Evolutionary conservation across 179 eudicot genomes (phyloP).

Genomic region (Corrigiola litoralis): DNA sequence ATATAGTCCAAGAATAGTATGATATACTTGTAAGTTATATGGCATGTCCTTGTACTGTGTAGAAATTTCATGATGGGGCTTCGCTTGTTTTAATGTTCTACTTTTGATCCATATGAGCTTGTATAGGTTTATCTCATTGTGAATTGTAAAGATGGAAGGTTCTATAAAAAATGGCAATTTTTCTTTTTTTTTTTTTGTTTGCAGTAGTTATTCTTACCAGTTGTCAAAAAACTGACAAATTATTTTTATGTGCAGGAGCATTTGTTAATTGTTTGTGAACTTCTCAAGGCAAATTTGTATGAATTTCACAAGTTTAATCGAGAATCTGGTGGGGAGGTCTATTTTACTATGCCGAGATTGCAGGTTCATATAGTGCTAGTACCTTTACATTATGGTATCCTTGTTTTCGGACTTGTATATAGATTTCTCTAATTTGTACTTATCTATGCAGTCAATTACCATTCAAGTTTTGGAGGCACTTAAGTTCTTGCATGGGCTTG

Average conservation of each 20-base stretch:
- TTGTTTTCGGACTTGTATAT: not conserved
- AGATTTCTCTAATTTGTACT: conserved; percentile 7
- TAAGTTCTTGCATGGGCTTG: conserved; percentile 82
- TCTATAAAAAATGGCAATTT: not conserved
- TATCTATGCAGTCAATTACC: conserved; percentile 73
- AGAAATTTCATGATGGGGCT: no score
- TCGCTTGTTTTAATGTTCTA: no score
- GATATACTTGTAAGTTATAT: no score
- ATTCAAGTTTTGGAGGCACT: conserved; percentile 94
- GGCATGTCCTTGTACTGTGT: no score
- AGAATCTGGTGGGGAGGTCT: conserved; percentile 99
- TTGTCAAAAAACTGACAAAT: not conserved
- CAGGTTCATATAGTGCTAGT: conserved; percentile 52
- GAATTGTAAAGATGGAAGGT: not conserved
- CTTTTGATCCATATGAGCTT: no score
- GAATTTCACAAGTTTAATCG: conserved; percentile 97
- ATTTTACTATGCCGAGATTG: conserved; percentile 99
- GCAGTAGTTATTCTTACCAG: not conserved
- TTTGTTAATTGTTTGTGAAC: conserved; percentile 93
- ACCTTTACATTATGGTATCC: not conserved
- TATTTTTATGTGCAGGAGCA: conserved; percentile 68
- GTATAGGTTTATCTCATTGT: not conserved
- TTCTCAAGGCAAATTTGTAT: conserved; percentile 93
- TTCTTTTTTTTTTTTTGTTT: not conserved
- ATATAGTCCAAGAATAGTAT: no score